Conservation (phyloP, 2,329 filamentous ascomycete species). For the Drechslerella stenobrocha region DNA sequence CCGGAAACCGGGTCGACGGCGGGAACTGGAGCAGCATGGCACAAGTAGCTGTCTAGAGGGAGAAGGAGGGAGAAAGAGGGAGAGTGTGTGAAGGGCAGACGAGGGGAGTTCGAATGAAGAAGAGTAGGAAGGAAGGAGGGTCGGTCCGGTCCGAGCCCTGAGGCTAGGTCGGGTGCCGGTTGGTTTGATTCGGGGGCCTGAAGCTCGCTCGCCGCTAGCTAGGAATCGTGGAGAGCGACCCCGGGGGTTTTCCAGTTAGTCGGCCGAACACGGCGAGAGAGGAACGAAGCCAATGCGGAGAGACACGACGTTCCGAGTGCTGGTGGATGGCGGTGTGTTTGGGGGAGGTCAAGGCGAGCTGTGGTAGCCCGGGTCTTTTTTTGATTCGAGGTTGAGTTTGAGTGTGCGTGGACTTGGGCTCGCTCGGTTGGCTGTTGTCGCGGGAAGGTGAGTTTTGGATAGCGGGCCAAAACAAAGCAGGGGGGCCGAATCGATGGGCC, state of each 20-base stretch:
- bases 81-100: too few relatives aligned
- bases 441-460: constrained; percentile 41
- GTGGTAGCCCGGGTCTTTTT: not conserved
- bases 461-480: constrained; percentile 20
- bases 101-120: constrained; percentile 6
- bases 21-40: constrained; percentile 53
- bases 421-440: constrained; percentile 22
- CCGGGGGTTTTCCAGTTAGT: constrained; percentile 19
- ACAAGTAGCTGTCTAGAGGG: not conserved
- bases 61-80: constrained; percentile 9
- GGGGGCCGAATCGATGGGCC: not conserved
- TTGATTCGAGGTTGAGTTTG: not conserved
- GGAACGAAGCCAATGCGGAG: constrained; percentile 2
- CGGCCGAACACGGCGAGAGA: not conserved
- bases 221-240: constrained; percentile 17
- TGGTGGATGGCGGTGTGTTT: not conserved
- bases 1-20: constrained; percentile 75
- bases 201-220: not conserved
- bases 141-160: constrained; percentile 12
- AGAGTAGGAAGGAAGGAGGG: constrained; percentile 12
- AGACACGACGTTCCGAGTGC: constrained; percentile 30
- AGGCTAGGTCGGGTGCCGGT: not conserved
- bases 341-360: not conserved
- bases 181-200: constrained; percentile 1
- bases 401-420: not conserved